These are phyloP conservation scores for Diaporthe longicolla DNA, from an alignment of 2,329 filamentous ascomycete genomes.

Conservation along the genomic window DNA sequence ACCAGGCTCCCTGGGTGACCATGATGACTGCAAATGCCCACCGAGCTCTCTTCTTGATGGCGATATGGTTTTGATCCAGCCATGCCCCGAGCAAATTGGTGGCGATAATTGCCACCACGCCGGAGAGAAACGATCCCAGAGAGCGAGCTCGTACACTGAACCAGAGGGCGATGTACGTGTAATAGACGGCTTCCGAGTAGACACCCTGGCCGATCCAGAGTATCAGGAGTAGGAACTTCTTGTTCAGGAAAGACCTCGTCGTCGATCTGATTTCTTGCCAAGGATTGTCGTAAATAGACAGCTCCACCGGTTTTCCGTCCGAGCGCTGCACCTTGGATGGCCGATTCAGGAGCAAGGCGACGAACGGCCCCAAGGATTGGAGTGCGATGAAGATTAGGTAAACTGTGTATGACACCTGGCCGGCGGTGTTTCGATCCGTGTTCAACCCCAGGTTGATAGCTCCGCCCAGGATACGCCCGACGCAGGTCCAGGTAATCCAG, in stretches of 20 bases:
- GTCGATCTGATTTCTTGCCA: slow-evolving; percentile 18
- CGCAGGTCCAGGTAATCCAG: slow-evolving; percentile 66
- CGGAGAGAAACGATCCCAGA: slow-evolving; percentile 3
- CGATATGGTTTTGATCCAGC: slow-evolving; percentile 6
- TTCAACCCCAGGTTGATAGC: slow-evolving; percentile 42
- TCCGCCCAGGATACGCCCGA: slow-evolving; percentile 38
- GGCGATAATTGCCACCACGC: not conserved
- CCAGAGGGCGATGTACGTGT: slow-evolving; percentile 6
- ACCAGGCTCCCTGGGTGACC: slow-evolving; percentile 12
- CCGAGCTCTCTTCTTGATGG: not conserved
- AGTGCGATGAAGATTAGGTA: slow-evolving; percentile 50
- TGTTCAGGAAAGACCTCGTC: not conserved
- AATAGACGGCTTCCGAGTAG: slow-evolving; percentile 19
- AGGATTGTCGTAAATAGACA: slow-evolving; percentile 1
- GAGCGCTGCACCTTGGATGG: slow-evolving; percentile 16
- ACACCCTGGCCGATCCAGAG: slow-evolving; percentile 23
- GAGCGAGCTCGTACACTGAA: slow-evolving; percentile 18
- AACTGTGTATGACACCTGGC: not conserved
- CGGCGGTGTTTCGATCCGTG: slow-evolving; percentile 37
- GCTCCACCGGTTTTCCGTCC: not conserved
- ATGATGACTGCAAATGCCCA: slow-evolving; percentile 18
- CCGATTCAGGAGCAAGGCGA: slow-evolving; percentile 6
- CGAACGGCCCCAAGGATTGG: slow-evolving; percentile 39
- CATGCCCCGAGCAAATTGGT: slow-evolving; percentile 8
- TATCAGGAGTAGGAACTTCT: slow-evolving; percentile 1